phyloP scores from a whole-genome alignment of 257 asterid species.

The Solanum bulbocastanum region DNA sequence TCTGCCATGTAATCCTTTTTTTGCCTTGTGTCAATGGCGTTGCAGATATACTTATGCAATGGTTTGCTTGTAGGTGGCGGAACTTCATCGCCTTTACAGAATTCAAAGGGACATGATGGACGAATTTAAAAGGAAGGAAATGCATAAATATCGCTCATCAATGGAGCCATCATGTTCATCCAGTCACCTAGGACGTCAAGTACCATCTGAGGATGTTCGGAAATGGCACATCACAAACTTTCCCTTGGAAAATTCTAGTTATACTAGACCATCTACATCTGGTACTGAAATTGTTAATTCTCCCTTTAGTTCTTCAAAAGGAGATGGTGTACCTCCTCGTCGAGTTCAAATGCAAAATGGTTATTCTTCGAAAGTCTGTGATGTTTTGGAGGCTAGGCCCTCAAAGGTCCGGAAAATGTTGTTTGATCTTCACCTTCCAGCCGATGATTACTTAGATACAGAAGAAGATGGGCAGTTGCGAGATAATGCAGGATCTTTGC shows the following conservation, averaged over 20 bases:
- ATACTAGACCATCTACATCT: conserved; percentile 38
- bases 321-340: conserved; percentile 24
- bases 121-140: conserved; percentile 43
- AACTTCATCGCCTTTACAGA: conserved; percentile 83
- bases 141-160: conserved; percentile 31
- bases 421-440: conserved; percentile 90
- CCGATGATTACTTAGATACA: conserved; percentile 62
- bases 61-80: conserved; percentile 45
- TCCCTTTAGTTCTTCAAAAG: conserved; percentile 67
- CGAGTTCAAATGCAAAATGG: conserved; percentile 37
- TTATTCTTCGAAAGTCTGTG: conserved; percentile 35
- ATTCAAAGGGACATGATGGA: conserved; percentile 95
- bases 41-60: not conserved
- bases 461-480: conserved; percentile 41
- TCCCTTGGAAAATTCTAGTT: conserved; percentile 42
- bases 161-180: conserved; percentile 72
- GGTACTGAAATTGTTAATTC: conserved; percentile 51
- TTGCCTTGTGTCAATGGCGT: not conserved
- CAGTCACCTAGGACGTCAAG: conserved; percentile 51
- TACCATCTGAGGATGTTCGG: conserved; percentile 52
- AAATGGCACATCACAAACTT: conserved; percentile 53
- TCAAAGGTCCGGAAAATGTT: conserved; percentile 71
- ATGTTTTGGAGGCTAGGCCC: conserved; percentile 57
- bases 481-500: conserved; percentile 14
- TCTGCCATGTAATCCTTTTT: not conserved